Percentiles rank a stretch among this genome's conserved stretches.
Evolutionary conservation across 352 stramenopile species (phyloP).

Genomic region (Synura sp.): DNA sequence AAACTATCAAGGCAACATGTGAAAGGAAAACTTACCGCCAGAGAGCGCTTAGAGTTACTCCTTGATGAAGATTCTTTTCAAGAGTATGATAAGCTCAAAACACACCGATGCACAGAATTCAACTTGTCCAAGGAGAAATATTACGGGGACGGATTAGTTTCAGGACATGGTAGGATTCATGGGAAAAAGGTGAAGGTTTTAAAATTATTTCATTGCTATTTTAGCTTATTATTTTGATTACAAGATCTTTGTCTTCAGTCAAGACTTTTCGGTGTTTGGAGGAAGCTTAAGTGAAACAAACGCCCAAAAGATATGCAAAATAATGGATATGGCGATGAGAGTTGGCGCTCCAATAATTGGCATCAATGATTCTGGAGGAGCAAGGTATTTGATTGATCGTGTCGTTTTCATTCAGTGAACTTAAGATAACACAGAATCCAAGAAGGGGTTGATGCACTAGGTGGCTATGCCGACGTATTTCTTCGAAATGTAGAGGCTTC

Average conservation of each 20-base stretch:
- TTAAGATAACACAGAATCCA: conserved; percentile 71
- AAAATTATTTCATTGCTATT: too few relatives aligned
- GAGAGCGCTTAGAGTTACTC: conserved; percentile 89
- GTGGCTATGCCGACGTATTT: conserved; percentile 97
- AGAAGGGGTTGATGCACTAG: conserved; percentile 93
- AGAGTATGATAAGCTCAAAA: conserved; percentile 93
- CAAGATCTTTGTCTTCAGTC: conserved; percentile 82
- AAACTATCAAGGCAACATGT: conserved; percentile 85
- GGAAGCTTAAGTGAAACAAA: conserved; percentile 91
- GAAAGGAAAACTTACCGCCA: conserved; percentile 92
- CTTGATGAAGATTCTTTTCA: conserved; percentile 89
- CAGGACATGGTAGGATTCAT: conserved; percentile 84
- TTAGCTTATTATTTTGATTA: too few relatives aligned
- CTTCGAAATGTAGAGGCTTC: conserved; percentile 90
- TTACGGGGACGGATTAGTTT: conserved; percentile 90
- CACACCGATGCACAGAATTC: conserved; percentile 94
- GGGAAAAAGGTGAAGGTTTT: conserved; percentile 61
- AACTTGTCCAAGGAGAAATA: conserved; percentile 84
- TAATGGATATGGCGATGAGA: conserved; percentile 95
- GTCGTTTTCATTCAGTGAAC: not conserved
- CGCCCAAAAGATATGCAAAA: conserved; percentile 96
- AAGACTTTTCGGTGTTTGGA: conserved; percentile 97
- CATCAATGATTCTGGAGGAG: conserved; percentile 94
- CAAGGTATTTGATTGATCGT: conserved; percentile 48
- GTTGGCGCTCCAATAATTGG: conserved; percentile 90